A percentile compares a stretch with the other conserved stretches of the same genome.
These are phyloP conservation scores for Aspergillus novofumigatus DNA, from an alignment of 2,329 filamentous ascomycete species.

Conservation along the genomic window DNA sequence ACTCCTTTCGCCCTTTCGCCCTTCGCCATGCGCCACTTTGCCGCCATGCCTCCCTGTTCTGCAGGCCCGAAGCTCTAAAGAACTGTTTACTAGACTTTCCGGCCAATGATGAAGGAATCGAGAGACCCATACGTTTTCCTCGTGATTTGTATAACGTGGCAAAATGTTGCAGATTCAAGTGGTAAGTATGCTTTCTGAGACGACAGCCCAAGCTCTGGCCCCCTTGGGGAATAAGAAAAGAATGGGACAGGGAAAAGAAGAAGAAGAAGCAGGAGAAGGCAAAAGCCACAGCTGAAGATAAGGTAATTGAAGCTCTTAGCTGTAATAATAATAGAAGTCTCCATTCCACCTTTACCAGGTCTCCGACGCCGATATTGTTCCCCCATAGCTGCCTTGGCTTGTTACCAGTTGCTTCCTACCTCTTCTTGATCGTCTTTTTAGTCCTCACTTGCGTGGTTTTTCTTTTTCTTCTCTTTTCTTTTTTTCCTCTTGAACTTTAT, in stretches of 20 bases:
- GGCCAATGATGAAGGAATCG: neutral
- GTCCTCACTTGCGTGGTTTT: neutral
- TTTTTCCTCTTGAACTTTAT: neutral
- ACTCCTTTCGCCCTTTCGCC: conserved; percentile 4
- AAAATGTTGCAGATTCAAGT: conserved; percentile 15
- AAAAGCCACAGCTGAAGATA: neutral
- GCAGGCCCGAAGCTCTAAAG: conserved; percentile 3
- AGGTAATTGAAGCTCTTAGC: neutral
- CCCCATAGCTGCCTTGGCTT: neutral
- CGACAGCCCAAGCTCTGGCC: neutral
- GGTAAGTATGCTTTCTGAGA: neutral
- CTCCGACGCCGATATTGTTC: neutral
- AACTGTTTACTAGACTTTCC: neutral
- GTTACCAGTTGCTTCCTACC: neutral
- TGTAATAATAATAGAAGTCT: neutral
- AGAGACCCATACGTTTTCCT: conserved; percentile 9
- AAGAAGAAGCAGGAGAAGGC: neutral
- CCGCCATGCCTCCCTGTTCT: conserved; percentile 11
- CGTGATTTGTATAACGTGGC: conserved; percentile 32
- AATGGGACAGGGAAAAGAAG: conserved; percentile 1
- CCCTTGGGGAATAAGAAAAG: conserved; percentile 1
- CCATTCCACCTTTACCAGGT: neutral
- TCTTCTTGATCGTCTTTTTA: neutral
- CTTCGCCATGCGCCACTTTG: conserved; percentile 15
- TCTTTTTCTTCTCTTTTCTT: neutral